Evolutionary conservation across 768 basidiomycete species (phyloP), one percentile per base, ranked within the genome.

Genomic region (Mycena vitilis): DNA sequence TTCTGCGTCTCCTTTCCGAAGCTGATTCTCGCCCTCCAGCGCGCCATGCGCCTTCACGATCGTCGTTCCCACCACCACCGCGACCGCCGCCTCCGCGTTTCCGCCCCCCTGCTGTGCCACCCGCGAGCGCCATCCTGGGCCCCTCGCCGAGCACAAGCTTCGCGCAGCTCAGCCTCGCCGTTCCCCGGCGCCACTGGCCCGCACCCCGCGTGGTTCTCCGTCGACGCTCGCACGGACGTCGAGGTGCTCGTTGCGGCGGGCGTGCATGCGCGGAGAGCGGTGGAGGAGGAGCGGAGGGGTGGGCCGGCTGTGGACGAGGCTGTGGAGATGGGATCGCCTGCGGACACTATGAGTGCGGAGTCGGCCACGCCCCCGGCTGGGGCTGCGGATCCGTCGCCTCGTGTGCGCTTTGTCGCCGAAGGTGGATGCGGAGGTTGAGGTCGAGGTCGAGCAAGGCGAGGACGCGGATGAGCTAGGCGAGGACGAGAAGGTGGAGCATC

Each of bases 71-170:
- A 4, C 49, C 51, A 13, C 51, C 25, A n/a, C n/a, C n/a, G n/a
- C n/a, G n/a, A n/a, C n/a, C n/a, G 1, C 52, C 34, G 7, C 30
- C 52, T 13, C 30, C 30, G 6, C 30, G 2, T 11, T n/a, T 45
- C 7, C 25, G 4, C 6, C 57, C 44, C 0, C 44, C 42, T 4
- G 30, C n/a, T 5, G n/a, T 18, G 15, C 57, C 57, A 22, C 22
- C 20, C 1, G 10, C 25, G 20, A 20, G 11, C 20, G 18, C 5
- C 54, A 9, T 15, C 25, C 44, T 22, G n/a, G 64, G 60, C 30
- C 45, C 60, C 12, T 70, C 69, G 44, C 69, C 65, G 16, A 70
- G 60, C 44, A 42, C 69, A 11, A 51, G 55, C 34, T 70, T 66
- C 52, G 69, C 69, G 20, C 60, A 49, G 15, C 60, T 70, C 30